Conservation (phyloP, 1,284 basidiomycete genomes). For the Volvariella surrecta region DNA sequence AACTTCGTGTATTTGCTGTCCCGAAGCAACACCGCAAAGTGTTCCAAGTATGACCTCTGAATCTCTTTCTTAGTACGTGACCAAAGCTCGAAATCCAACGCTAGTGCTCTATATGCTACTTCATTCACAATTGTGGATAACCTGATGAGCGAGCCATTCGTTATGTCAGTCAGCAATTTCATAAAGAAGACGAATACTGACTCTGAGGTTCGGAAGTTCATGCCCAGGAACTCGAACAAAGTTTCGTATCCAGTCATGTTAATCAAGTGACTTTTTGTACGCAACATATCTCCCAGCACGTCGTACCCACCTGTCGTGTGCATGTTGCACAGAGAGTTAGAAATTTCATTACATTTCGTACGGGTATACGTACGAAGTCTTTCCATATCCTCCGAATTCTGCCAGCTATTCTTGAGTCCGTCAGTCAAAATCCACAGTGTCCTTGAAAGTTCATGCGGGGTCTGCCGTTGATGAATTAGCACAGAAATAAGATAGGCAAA, state of each 20-base stretch:
- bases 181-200: conserved; percentile 26
- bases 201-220: conserved; percentile 78
- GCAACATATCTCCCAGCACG: conserved; percentile 69
- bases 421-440: conserved; percentile 71
- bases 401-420: conserved; percentile 79
- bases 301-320: conserved; percentile 72
- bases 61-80: conserved; percentile 60
- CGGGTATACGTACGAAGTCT: conserved; percentile 55
- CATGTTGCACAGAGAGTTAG: conserved; percentile 8
- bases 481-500: neutral
- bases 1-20: conserved; percentile 68
- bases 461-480: conserved; percentile 28
- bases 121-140: conserved; percentile 78
- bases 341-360: too few species aligned
- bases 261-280: conserved; percentile 67
- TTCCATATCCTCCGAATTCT: conserved; percentile 90
- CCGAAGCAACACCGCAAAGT: conserved; percentile 70
- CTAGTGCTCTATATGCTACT: conserved; percentile 75
- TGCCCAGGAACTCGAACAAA: conserved; percentile 77
- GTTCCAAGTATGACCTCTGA: conserved; percentile 70
- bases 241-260: conserved; percentile 71
- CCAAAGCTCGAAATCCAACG: conserved; percentile 91
- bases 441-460: conserved; percentile 63
- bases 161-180: neutral
- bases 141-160: conserved; percentile 28